Evolutionary conservation across 2,329 filamentous ascomycete genomes (phyloP), one percentile per base, ranked within the genome.

Genomic region (Diaporthe sp.): DNA sequence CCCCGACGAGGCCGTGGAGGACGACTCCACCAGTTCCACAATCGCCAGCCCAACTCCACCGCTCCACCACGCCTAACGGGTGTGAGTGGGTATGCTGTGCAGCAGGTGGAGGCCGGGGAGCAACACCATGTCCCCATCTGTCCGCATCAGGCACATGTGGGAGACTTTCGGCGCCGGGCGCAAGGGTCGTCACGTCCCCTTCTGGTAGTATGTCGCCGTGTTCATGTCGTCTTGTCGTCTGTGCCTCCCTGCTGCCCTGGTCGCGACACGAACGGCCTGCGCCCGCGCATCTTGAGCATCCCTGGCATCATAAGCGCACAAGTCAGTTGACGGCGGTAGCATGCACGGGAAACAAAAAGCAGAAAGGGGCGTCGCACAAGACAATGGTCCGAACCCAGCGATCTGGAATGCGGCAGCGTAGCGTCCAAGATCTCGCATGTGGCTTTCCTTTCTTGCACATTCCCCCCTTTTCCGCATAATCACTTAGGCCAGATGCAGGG

Each of bases 351-450:
- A 53, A 39, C 31, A 53, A 55, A 69, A 28, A 69, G n/a, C 13
- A 55, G 65, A 39, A 19, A 2, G 34, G 65, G 19, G 34, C 34
- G 65, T 69, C 37, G 49, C 49, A 69, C 34, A 55, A 44, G 28
- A 46, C 3, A 46, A 39, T 68, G 62, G 62, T 68, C 62, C 62
- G 62, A 68, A 69, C 65, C 65, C 65, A 69, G 65, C 65, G 46
- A 69, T 55, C 65, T 69, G 65, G 65, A 31, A 55, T 55, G 34
- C 65, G 25, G 34, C 65, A 69, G 49, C 49, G 65, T 69, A 34
- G 49, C 65, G 65, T 53, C 65, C 65, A 68, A 68, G 65, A 68
- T 68, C 65, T 69, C 49, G 65, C 65, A 55, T 55, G 34, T 42
- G 49, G 46, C 65, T 39, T 68, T 59, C 34, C 19, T 22, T 55